Evolutionary conservation across 768 basidiomycete genomes (phyloP), one percentile per base, ranked within the genome.

Genomic region (Tulasnella sp.): DNA sequence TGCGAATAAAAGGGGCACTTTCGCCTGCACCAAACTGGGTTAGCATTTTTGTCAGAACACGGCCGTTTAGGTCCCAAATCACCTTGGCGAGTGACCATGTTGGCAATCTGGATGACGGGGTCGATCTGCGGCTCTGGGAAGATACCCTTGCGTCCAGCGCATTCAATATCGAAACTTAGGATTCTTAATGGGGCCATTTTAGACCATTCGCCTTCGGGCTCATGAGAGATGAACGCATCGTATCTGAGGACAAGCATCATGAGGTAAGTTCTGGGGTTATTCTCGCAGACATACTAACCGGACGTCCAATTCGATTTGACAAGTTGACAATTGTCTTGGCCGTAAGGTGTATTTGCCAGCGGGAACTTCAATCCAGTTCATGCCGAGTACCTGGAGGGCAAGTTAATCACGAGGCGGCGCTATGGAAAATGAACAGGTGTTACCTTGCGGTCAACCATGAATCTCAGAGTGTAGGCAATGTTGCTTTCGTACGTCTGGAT

Each of bases 1-100:
- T 99, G 20, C 97, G 92, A 81, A 99, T 93, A 86, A 99, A 99
- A 0, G 98, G 98, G 80, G 95, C 92, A 64, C 88, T 88, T 83
- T 98, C 97, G 83, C 97, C 97, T 97, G 83, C 9, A 31, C 28
- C 37, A 69, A 16, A 44, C 77, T 64, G 80, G 76, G 81, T 81
- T 48, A 24, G 72, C 60, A 40, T 81, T 50, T 46, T 73, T 22
- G 20, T 34, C 18, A 24, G 24, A 41, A 40, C 24, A 28, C 16
- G 31, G 60, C 42, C 18, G 16, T 11, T 58, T 1, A 37, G 48
- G 80, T 28, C 69, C 18, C 3, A 22, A 82, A 87, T n/a, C 78
- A 96, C 97, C 97, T 90, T 99, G 98, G 6, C 94, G 90, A 48
- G 97, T 98, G 16, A 99, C 97, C 98, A 99, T 99, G 85, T 96